Evolutionary conservation across 768 basidiomycete species (phyloP).

Genomic region (Amanita subjunquillea): DNA sequence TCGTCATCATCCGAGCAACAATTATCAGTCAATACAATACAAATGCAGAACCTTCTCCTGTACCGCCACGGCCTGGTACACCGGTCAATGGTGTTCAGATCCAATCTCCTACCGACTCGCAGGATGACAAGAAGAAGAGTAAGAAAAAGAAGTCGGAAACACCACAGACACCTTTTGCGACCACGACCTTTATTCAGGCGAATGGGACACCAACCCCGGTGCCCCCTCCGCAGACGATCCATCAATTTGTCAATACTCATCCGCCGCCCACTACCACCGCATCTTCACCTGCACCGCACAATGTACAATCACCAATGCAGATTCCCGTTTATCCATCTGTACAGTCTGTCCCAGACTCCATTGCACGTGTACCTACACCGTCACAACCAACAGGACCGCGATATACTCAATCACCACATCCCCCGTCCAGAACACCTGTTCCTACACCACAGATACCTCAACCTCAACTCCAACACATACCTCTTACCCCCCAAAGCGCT

Average conservation of each 20-base stretch:
- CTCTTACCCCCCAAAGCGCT: slow-evolving; percentile 1
- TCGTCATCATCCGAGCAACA: slow-evolving; percentile 14
- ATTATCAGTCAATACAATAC: slow-evolving; percentile 8
- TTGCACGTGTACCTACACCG: slow-evolving; percentile 2
- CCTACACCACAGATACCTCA: slow-evolving; percentile 11
- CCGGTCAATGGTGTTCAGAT: slow-evolving; percentile 20
- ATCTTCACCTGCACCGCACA: slow-evolving; percentile 11
- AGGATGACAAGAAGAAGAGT: slow-evolving; percentile 17
- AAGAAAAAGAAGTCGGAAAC: slow-evolving; percentile 15
- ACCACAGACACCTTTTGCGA: slow-evolving; percentile 17
- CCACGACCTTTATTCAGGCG: slow-evolving; percentile 16
- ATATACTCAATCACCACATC: slow-evolving; percentile 10
- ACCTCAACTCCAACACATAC: slow-evolving; percentile 2
- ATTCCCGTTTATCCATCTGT: neutral
- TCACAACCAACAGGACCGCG: neutral
- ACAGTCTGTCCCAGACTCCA: neutral
- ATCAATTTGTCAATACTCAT: slow-evolving; percentile 25
- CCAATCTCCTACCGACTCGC: slow-evolving; percentile 20
- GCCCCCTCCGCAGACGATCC: slow-evolving; percentile 18
- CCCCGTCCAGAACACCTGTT: slow-evolving; percentile 14
- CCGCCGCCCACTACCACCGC: slow-evolving; percentile 18
- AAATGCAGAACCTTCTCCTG: slow-evolving; percentile 10
- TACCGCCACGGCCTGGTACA: slow-evolving; percentile 17
- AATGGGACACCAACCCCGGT: slow-evolving; percentile 25
- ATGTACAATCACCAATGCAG: slow-evolving; percentile 10